Conservation (phyloP, 225 moss, liverwort and hornwort genomes). For the Sphagnum contortum region DNA sequence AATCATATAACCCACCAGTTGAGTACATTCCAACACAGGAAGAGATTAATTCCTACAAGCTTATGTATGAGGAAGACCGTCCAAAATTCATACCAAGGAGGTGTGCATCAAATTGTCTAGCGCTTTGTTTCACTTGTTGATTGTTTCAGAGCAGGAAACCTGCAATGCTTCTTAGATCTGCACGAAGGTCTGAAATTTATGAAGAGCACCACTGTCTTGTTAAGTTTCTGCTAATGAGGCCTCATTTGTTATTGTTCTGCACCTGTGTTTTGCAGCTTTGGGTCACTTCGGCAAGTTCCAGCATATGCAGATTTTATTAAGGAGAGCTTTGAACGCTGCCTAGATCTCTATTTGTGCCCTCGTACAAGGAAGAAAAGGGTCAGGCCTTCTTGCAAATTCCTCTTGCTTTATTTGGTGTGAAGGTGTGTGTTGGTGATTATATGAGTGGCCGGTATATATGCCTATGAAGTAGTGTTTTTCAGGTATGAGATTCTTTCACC, state of each 20-base stretch:
- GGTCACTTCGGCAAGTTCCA: slow-evolving; percentile 81
- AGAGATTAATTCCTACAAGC: slow-evolving; percentile 79
- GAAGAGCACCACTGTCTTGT: too few relatives aligned
- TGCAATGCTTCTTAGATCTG: too few relatives aligned
- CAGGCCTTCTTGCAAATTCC: slow-evolving; percentile 1
- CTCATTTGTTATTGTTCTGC: too few relatives aligned
- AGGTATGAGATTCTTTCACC: too few relatives aligned
- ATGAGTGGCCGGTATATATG: too few relatives aligned
- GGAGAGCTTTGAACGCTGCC: slow-evolving; percentile 93
- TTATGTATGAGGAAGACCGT: slow-evolving; percentile 97
- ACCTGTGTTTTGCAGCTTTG: slow-evolving; percentile 33
- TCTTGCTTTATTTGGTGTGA: not conserved
- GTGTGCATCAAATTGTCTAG: slow-evolving; percentile 17
- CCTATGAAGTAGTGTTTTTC: too few relatives aligned
- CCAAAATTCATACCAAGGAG: slow-evolving; percentile 85
- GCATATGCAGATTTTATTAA: slow-evolving; percentile 80
- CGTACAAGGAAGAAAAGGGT: slow-evolving; percentile 91
- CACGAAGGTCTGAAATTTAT: too few relatives aligned
- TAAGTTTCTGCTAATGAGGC: too few relatives aligned
- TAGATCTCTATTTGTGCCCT: slow-evolving; percentile 95
- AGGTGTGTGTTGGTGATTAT: too few relatives aligned
- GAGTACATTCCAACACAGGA: slow-evolving; percentile 87
- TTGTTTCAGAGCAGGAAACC: too few relatives aligned
- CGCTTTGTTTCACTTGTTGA: too few relatives aligned
- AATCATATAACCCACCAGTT: slow-evolving; percentile 79